Percentiles rank a stretch among this genome's conserved stretches.
Evolutionary conservation across 2,329 filamentous ascomycete species (phyloP).

Genomic region (Hypoxylon sp.): DNA sequence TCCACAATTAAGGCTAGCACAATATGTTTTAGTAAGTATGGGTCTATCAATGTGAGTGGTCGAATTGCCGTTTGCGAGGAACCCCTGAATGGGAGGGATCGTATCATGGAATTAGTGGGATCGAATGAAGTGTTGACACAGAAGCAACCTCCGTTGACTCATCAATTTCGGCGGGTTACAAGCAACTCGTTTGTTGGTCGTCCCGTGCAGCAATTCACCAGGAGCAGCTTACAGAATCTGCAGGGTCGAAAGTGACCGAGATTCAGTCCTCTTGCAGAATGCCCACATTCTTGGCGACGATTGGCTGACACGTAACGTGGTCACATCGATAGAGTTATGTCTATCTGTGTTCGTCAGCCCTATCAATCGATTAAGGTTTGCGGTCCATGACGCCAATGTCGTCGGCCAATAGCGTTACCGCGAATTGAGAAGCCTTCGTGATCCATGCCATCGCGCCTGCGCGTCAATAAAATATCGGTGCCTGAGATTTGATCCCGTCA

Average conservation of each 20-base stretch:
- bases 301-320: conserved; percentile 37
- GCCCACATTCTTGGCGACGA: conserved; percentile 26
- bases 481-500: conserved; percentile 44
- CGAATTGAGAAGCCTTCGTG: conserved; percentile 42
- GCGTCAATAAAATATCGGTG: conserved; percentile 47
- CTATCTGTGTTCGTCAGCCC: conserved; percentile 42
- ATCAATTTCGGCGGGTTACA: conserved; percentile 29
- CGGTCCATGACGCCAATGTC: conserved; percentile 15
- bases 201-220: conserved; percentile 24
- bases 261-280: conserved; percentile 19
- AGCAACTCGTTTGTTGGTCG: conserved; percentile 11
- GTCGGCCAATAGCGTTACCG: conserved; percentile 34
- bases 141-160: conserved; percentile 42
- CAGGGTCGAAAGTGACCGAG: conserved; percentile 28
- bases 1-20: conserved; percentile 44
- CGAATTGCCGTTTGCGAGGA: conserved; percentile 17
- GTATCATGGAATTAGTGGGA: conserved; percentile 26
- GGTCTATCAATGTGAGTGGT: conserved; percentile 23
- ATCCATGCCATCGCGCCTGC: conserved; percentile 24
- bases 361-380: conserved; percentile 38
- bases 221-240: conserved; percentile 19
- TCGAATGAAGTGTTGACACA: conserved; percentile 43
- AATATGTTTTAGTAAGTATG: conserved; percentile 20
- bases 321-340: conserved; percentile 18
- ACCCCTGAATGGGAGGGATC: conserved; percentile 29